phyloP scores from a whole-genome alignment of 2,329 filamentous ascomycete genomes.

The Aspergillus oerlinghausenensis region DNA sequence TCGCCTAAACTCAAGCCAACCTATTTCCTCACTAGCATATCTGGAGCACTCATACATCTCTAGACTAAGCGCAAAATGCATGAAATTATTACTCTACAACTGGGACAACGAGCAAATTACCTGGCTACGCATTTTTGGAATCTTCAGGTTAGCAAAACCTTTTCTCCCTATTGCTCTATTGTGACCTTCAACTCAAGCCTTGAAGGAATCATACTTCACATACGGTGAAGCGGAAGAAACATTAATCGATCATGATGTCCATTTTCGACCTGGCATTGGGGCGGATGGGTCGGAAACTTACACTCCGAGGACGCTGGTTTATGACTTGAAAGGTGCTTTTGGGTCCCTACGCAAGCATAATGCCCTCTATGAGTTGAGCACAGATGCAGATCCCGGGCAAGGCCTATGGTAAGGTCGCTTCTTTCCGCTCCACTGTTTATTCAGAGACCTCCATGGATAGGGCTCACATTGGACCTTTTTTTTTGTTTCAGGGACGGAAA shows the following conservation, averaged over 20 bases:
- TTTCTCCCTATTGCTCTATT: neutral
- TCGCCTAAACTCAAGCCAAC: neutral
- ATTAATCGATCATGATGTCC: conserved; percentile 74
- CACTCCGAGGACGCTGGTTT: conserved; percentile 85
- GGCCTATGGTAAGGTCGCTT: conserved; percentile 41
- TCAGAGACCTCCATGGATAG: neutral
- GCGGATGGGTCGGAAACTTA: conserved; percentile 85
- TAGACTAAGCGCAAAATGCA: conserved; percentile 58
- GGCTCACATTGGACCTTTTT: neutral
- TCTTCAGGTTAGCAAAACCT: conserved; percentile 59
- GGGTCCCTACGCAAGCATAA: conserved; percentile 84
- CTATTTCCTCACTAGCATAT: neutral
- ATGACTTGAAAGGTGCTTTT: conserved; percentile 92
- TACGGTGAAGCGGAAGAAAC: conserved; percentile 66
- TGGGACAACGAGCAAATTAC: conserved; percentile 90
- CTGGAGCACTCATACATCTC: neutral
- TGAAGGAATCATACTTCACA: conserved; percentile 93
- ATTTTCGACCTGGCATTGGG: conserved; percentile 79
- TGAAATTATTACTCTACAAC: conserved; percentile 89
- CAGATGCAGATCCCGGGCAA: conserved; percentile 31
- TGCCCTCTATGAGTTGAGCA: conserved; percentile 68
- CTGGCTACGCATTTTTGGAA: conserved; percentile 98
- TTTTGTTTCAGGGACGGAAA: conserved; percentile 54
- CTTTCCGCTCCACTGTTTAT: neutral
- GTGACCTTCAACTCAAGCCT: neutral